These are phyloP conservation scores for Pleurotus tuber-regium DNA, from an alignment of 768 basidiomycete species.

Conservation along the genomic window DNA sequence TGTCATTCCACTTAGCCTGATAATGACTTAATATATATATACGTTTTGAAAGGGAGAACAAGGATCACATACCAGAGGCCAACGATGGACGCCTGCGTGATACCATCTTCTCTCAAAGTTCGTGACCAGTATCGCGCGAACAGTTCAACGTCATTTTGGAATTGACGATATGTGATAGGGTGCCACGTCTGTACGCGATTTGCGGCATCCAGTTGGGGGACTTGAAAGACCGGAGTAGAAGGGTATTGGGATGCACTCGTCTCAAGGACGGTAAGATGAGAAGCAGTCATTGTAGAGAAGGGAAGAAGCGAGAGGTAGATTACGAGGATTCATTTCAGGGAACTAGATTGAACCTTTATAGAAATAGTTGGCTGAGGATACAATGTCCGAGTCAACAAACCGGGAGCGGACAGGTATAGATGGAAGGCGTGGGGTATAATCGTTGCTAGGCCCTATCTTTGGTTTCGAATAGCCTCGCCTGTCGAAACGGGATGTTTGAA, in stretches of 20 bases:
- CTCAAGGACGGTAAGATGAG: slow-evolving; percentile 66
- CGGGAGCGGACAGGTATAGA: slow-evolving; percentile 21
- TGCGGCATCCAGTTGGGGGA: slow-evolving; percentile 47
- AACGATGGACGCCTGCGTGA: slow-evolving; percentile 57
- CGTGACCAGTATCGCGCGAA: slow-evolving; percentile 64
- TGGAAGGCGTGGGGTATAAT: slow-evolving; percentile 16
- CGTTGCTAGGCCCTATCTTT: slow-evolving; percentile 20
- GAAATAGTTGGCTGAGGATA: slow-evolving; percentile 13
- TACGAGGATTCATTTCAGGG: background rate
- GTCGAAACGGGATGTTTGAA: slow-evolving; percentile 26
- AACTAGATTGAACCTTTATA: slow-evolving; percentile 18
- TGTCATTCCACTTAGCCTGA: slow-evolving; percentile 70
- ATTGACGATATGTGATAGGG: slow-evolving; percentile 61
- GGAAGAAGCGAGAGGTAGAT: background rate
- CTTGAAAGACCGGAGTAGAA: slow-evolving; percentile 54
- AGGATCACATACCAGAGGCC: slow-evolving; percentile 61
- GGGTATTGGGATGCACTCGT: slow-evolving; percentile 49
- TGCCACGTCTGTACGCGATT: slow-evolving; percentile 51
- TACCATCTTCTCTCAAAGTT: slow-evolving; percentile 40
- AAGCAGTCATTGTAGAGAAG: slow-evolving; percentile 31
- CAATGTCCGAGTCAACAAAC: slow-evolving; percentile 20
- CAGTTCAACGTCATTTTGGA: slow-evolving; percentile 61
- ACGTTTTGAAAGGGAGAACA: background rate
- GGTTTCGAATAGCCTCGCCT: slow-evolving; percentile 33
- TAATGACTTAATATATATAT: slow-evolving; percentile 15